Evolutionary conservation across 208 protist species (phyloP).

Genomic region (Trichomonas gallinae): DNA sequence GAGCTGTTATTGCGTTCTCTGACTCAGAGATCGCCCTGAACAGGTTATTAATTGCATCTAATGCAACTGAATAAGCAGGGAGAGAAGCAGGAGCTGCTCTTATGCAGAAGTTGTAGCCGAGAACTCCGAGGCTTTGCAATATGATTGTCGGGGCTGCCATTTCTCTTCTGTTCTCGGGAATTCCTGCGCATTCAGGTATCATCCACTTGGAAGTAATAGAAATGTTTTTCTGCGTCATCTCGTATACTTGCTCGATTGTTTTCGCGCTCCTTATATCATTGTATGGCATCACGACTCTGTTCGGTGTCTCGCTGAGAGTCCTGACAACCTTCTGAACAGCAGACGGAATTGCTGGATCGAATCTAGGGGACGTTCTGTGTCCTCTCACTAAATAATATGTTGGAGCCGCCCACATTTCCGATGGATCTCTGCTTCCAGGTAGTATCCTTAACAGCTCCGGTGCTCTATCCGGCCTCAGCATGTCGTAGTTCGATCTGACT

Average conservation of each 20-base stretch:
- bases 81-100: neutral
- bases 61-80: neutral
- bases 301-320: neutral
- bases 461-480: neutral
- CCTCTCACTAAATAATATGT: neutral
- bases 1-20: neutral
- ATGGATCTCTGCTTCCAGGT: neutral
- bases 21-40: neutral
- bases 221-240: neutral
- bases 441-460: neutral
- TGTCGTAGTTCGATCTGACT: neutral
- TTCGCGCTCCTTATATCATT: neutral
- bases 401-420: neutral
- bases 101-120: neutral
- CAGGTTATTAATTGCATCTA: neutral
- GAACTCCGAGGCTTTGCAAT: neutral
- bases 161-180: neutral
- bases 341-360: neutral
- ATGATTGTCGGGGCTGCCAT: neutral
- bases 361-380: neutral
- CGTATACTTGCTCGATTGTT: neutral
- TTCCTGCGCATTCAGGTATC: neutral
- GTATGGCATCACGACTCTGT: neutral
- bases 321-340: neutral
- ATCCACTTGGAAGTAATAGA: neutral